A percentile compares a stretch with the other conserved stretches of the same genome.
These are phyloP conservation scores for Handroanthus guayacan DNA, from an alignment of 257 asterid species.

Conservation along the genomic window DNA sequence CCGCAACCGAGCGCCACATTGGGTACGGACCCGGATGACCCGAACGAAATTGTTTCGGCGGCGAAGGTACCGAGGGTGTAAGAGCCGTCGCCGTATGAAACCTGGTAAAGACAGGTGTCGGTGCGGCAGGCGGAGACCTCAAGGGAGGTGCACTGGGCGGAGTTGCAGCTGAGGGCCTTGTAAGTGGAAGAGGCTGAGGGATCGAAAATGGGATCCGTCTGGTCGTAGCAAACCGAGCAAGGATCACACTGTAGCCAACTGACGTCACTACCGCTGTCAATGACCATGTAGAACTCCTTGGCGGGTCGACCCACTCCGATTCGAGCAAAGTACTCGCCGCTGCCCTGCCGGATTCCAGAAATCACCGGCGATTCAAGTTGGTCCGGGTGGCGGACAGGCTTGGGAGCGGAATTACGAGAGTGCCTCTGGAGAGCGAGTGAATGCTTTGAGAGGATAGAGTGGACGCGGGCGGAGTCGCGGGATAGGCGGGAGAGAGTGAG, in stretches of 20 bases:
- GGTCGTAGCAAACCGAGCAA: constrained; percentile 67
- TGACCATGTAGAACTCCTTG: constrained; percentile 48
- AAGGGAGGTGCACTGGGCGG: constrained; percentile 56
- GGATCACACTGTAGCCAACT: constrained; percentile 88
- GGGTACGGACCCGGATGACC: constrained; percentile 50
- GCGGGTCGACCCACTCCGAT: constrained; percentile 79
- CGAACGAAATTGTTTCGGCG: constrained; percentile 73
- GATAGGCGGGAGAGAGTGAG: constrained; percentile 62
- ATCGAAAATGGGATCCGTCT: constrained; percentile 63
- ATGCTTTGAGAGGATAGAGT: constrained; percentile 46
- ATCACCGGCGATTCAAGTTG: constrained; percentile 54
- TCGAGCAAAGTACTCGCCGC: constrained; percentile 79
- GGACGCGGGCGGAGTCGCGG: constrained; percentile 61
- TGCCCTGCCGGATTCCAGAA: constrained; percentile 68
- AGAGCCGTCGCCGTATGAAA: constrained; percentile 81
- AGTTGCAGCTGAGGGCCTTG: constrained; percentile 48
- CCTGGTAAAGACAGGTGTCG: constrained; percentile 55
- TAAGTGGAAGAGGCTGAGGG: constrained; percentile 62
- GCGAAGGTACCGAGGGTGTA: constrained; percentile 65
- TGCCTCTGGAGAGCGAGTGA: constrained; percentile 41
- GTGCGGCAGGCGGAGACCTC: constrained; percentile 48
- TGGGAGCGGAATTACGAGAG: constrained; percentile 29
- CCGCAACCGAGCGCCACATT: constrained; percentile 80
- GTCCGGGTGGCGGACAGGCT: constrained; percentile 36
- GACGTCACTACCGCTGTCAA: constrained; percentile 79